Percentiles rank a stretch among this genome's conserved stretches.
These are phyloP conservation scores for Astrephomene gubernaculifera DNA, from an alignment of 139 green algal species.

Conservation along the genomic window DNA sequence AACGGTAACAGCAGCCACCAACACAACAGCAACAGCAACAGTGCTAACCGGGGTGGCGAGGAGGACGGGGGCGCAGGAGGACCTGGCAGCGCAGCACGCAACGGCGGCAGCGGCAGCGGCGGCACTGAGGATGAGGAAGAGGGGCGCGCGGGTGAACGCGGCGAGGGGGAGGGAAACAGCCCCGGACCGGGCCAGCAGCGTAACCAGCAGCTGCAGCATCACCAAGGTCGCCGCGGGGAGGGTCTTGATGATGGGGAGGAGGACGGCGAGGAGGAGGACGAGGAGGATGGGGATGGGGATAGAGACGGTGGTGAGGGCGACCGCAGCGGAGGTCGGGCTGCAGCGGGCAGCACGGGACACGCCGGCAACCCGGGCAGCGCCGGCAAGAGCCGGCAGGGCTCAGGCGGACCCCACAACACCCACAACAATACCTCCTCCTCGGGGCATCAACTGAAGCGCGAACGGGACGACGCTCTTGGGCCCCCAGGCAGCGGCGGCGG, in stretches of 20 bases:
- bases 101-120: background rate
- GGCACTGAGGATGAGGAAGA: background rate
- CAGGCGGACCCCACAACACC: too few species aligned
- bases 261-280: background rate
- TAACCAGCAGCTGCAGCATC: background rate
- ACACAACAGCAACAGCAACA: too few species aligned
- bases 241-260: background rate
- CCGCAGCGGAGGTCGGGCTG: background rate
- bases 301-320: background rate
- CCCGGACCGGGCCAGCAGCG: too few species aligned
- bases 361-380: background rate
- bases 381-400: background rate
- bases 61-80: too few species aligned
- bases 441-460: background rate
- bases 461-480: background rate
- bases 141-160: background rate
- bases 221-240: background rate
- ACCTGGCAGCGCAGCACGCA: background rate
- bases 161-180: background rate
- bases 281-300: background rate
- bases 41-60: too few species aligned
- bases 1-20: background rate
- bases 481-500: background rate
- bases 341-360: background rate
- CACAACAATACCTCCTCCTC: too few species aligned